Percentiles rank a stretch among this genome's conserved stretches.
phyloP scores from a whole-genome alignment of 371 early-diverging fungal genomes.

The Saksenaea vasiformis region DNA sequence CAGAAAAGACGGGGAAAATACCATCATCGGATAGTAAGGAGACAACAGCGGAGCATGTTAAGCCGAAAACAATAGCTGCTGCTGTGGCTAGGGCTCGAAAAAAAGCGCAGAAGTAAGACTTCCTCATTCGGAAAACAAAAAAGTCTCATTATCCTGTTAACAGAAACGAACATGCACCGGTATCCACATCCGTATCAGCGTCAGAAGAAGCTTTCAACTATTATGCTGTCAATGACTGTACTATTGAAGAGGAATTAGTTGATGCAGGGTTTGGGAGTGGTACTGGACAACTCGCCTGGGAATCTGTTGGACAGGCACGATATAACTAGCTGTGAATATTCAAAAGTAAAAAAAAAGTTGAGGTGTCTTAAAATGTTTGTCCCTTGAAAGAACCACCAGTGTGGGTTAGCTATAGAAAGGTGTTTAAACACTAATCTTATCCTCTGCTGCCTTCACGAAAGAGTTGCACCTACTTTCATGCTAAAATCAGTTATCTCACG shows the following conservation, averaged over 20 bases:
- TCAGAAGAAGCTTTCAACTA: not conserved
- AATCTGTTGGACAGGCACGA: not conserved
- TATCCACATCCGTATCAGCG: not conserved
- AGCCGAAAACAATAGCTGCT: slow-evolving; percentile 1
- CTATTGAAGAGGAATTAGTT: not conserved
- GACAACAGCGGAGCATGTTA: not conserved
- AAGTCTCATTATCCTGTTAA: not conserved
- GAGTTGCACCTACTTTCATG: no score
- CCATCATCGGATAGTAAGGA: not conserved
- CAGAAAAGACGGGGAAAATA: not conserved
- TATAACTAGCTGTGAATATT: not conserved
- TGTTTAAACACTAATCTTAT: no score
- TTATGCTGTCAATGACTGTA: not conserved
- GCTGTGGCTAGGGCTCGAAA: not conserved
- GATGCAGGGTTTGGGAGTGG: not conserved
- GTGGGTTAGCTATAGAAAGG: no score
- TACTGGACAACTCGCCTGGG: not conserved
- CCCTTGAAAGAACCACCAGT: no score
- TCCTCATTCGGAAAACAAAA: not conserved
- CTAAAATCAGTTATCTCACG: no score
- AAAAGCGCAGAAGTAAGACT: not conserved
- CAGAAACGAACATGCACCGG: not conserved
- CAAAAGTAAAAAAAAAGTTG: not conserved
- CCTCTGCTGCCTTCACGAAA: no score
- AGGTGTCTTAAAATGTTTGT: not conserved